Base-by-base conservation (phyloP, 2,329 filamentous ascomycete species). In the Penicillium hesseltinei region DNA sequence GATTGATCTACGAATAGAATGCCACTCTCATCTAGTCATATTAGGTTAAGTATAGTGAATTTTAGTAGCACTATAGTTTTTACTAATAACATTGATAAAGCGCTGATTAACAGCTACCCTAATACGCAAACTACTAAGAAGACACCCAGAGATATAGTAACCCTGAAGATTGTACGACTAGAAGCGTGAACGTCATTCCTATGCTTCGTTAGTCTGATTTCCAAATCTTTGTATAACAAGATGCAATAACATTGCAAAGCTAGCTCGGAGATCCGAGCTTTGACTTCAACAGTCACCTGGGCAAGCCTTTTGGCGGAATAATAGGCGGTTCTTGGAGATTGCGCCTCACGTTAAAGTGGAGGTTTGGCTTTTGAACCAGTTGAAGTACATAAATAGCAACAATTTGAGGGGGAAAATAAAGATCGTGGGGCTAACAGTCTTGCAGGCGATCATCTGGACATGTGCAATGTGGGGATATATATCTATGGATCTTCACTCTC, bases 391-490 rank as follows among this genome's bases (percentile, higher is more conserved):
- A 21, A 35, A 25, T 11, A 17, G 13, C 31, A 17, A 25, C 9
- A 29, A 10, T 13, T 27, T 23, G 38, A 31, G 13, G 38, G 4
- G 38, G 15, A 8, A 33, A 33, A 51, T 33, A 29, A 43, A n/a
- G 19, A 44, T 29, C 27, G 29, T 39, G 40, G 51, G 42, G 35
- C 19, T 31, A 27, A 3, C 7, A 13, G 35, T 46, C 23, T 53
- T 29, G n/a, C 23, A 47, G 9, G n/a, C 4, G 43, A 39, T 48
- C 23, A 39, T 25, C 17, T 29, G 36, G 13, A 42, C 23, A 25
- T n/a, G 2, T 11, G 27, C 23, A 39, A 40, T 25, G 27, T 42
- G 51, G 51, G 35, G 51, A 49, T 54, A 54, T 49, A 54, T 49
- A 54, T 54, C 19, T 25, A 23, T 35, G 5, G n/a, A 25, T 27